These are phyloP conservation scores for Zoysia matrella DNA, from an alignment of 202 grass and related monocot genomes.

Conservation along the genomic window DNA sequence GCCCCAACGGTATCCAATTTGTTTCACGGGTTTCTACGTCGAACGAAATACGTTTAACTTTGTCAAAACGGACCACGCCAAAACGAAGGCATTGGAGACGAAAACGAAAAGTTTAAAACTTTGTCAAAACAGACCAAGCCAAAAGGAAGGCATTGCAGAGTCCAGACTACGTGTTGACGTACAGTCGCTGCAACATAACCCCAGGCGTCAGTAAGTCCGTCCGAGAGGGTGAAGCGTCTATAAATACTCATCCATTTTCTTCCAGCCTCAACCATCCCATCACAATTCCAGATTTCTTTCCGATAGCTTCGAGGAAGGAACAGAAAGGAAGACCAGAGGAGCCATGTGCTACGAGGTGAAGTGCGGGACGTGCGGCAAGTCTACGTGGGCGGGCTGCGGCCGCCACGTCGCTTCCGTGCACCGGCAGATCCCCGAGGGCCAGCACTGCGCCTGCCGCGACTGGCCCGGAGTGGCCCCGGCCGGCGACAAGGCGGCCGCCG, in stretches of 20 bases:
- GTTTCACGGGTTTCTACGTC: neutral
- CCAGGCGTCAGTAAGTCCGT: too few species aligned
- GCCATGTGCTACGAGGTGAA: slow-evolving; percentile 81
- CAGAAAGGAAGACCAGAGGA: too few species aligned
- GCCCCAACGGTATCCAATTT: neutral
- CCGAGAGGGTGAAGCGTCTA: too few species aligned
- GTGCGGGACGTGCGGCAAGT: slow-evolving; percentile 76
- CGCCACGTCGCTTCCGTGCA: slow-evolving; percentile 78
- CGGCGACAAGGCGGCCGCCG: slow-evolving; percentile 3
- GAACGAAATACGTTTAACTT: neutral
- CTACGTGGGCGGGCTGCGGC: slow-evolving; percentile 81
- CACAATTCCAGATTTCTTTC: slow-evolving; percentile 9
- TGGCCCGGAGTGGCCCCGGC: slow-evolving; percentile 69
- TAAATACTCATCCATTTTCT: neutral
- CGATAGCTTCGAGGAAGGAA: neutral
- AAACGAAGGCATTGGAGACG: too few species aligned
- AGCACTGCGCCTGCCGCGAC: slow-evolving; percentile 81
- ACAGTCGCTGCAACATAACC: neutral
- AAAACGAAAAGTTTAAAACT: too few species aligned
- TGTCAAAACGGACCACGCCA: neutral
- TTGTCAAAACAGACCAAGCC: too few species aligned
- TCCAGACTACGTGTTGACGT: neutral
- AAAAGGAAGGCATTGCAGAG: neutral
- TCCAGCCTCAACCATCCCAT: neutral
- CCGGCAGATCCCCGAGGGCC: slow-evolving; percentile 70